Evolutionary conservation across 2,329 filamentous ascomycete genomes (phyloP).

Genomic region (Epichloe hybrida): DNA sequence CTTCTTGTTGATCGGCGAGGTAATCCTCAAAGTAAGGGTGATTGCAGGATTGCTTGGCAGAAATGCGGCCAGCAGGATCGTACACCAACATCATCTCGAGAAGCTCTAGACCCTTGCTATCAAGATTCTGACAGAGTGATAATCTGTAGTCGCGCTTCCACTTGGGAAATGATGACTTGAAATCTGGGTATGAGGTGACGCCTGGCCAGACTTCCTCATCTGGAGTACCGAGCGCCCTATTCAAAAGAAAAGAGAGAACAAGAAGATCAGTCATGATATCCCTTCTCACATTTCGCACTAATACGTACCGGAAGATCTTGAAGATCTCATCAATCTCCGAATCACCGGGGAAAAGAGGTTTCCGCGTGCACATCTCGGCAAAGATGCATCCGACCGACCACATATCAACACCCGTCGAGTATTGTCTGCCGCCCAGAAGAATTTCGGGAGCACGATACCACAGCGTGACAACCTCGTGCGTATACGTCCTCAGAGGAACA

Average conservation of each 20-base stretch:
- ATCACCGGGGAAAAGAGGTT: slow-evolving; percentile 83
- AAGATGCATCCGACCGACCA: slow-evolving; percentile 94
- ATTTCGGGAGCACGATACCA: slow-evolving; percentile 92
- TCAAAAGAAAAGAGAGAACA: background rate
- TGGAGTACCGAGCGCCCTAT: slow-evolving; percentile 66
- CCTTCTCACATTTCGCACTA: background rate
- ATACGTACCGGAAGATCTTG: slow-evolving; percentile 54
- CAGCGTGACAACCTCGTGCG: slow-evolving; percentile 86
- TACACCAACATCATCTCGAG: slow-evolving; percentile 64
- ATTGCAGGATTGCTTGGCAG: slow-evolving; percentile 72
- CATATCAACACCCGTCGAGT: slow-evolving; percentile 91
- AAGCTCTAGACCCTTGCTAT: slow-evolving; percentile 57
- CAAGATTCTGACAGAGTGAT: slow-evolving; percentile 57
- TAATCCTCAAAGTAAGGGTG: slow-evolving; percentile 64
- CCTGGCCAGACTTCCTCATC: slow-evolving; percentile 75
- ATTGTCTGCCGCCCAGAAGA: slow-evolving; percentile 77
- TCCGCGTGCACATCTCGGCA: slow-evolving; percentile 90
- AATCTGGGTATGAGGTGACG: slow-evolving; percentile 89
- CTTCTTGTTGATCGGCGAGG: slow-evolving; percentile 16
- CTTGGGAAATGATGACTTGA: slow-evolving; percentile 84
- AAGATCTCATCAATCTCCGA: slow-evolving; percentile 44
- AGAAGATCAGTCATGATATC: background rate
- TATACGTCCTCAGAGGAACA: slow-evolving; percentile 81
- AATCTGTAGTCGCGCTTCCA: slow-evolving; percentile 61
- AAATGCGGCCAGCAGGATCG: slow-evolving; percentile 75